These are phyloP conservation scores for Candida insectorum DNA, from an alignment of 805 yeast species.

Conservation along the genomic window DNA sequence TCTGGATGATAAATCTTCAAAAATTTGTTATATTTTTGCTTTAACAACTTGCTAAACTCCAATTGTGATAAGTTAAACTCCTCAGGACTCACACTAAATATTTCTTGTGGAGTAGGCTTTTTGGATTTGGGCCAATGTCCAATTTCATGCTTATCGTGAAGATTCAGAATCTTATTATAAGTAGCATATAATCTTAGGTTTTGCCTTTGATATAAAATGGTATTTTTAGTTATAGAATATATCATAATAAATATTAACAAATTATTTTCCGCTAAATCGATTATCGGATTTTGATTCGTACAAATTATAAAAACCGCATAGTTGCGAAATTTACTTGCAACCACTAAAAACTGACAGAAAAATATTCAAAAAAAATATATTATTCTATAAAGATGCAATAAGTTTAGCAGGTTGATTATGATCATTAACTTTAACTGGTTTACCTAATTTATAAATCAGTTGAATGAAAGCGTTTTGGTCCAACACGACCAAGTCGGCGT, in stretches of 20 bases:
- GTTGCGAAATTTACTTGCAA: too few relatives aligned
- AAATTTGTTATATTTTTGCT: constrained; percentile 27
- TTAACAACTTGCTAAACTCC: constrained; percentile 49
- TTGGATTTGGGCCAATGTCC: constrained; percentile 56
- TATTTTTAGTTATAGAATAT: background rate
- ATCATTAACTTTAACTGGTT: constrained; percentile 19
- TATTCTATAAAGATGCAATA: constrained; percentile 11
- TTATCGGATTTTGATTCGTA: background rate
- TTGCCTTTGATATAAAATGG: background rate
- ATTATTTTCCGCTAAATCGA: background rate
- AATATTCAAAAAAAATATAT: too few relatives aligned
- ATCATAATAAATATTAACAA: background rate
- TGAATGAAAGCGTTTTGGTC: constrained; percentile 42
- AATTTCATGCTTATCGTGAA: constrained; percentile 18
- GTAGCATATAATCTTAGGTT: constrained; percentile 2
- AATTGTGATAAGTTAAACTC: constrained; percentile 40
- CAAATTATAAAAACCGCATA: too few relatives aligned
- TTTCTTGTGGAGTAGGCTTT: constrained; percentile 68
- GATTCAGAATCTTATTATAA: constrained; percentile 2
- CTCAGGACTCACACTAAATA: constrained; percentile 39
- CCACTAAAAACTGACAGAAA: too few relatives aligned
- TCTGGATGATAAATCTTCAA: constrained; percentile 89
- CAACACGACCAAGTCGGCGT: constrained; percentile 53
- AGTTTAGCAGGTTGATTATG: constrained; percentile 16
- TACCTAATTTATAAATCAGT: constrained; percentile 51